These are phyloP conservation scores for Rhododendron williamsianum DNA, from an alignment of 148 eudicot genomes.

Conservation along the genomic window DNA sequence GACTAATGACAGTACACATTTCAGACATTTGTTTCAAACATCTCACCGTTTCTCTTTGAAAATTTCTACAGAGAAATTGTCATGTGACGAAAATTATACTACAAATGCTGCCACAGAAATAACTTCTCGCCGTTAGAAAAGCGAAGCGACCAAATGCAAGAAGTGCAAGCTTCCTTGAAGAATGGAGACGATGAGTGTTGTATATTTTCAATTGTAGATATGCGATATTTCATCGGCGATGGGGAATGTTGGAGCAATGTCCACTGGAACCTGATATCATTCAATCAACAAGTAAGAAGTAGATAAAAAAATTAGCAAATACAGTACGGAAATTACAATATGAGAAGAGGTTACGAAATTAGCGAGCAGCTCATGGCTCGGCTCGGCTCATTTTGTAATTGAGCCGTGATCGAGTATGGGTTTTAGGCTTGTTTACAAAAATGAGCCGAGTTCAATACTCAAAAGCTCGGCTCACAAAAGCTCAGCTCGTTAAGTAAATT, in stretches of 20 bases:
- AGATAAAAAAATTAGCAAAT: not conserved
- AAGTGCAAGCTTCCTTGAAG: not conserved
- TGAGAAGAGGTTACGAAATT: not conserved
- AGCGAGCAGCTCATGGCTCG: not conserved
- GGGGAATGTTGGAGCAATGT: constrained; percentile 67
- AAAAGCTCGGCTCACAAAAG: too few relatives aligned
- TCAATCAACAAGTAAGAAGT: not conserved
- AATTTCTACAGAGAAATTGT: not conserved
- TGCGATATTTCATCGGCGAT: constrained; percentile 49
- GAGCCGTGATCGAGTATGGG: not conserved
- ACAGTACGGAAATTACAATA: too few relatives aligned
- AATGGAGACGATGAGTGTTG: not conserved
- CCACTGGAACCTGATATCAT: constrained; percentile 76
- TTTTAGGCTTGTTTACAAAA: not conserved
- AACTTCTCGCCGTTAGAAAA: not conserved
- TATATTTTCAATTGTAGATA: not conserved
- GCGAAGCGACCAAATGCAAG: not conserved
- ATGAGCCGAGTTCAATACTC: too few relatives aligned
- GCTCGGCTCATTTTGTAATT: not conserved
- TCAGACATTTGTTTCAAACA: not conserved
- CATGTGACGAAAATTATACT: not conserved
- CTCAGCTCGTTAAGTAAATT: too few relatives aligned
- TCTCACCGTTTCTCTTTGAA: not conserved
- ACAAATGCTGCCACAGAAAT: not conserved
- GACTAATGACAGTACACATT: not conserved